Evolutionary conservation across 768 basidiomycete genomes (phyloP), one percentile per base, ranked within the genome.

Genomic region (Crepidotus variabilis): DNA sequence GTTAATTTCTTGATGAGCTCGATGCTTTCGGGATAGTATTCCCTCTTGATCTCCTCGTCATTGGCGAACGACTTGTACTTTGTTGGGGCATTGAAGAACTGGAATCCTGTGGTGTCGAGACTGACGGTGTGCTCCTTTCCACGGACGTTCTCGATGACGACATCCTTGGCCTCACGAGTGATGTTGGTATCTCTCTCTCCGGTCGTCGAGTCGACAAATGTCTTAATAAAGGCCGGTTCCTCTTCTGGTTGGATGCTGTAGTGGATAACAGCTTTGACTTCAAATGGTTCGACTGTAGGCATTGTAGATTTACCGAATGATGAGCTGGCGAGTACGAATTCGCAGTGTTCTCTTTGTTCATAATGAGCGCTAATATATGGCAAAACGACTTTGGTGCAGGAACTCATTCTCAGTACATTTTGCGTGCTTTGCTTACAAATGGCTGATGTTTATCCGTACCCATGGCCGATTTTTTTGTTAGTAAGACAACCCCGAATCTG

Each of bases 1-100:
- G 85, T 85, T 9, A 81, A 54, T 56, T 79, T 66, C 72, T 87
- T 86, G 47, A 87, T 66, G 47, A 86, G 71, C 63, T 80, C 79
- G n/a, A 76, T 71, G 61, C 80, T 80, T 68, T 88, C 86, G 0
- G 78, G 76, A 61, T 86, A 87, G 64, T 88, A 88, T 51, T 80
- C 80, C 47, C 60, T 61, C 61, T 73, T 60, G 33, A 88, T 77
- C n/a, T 78, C 78, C 9, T 74, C 77, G 43, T 85, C 81, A 57
- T 79, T 71, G 0, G 57, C 57, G 67, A 87, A 87, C 0, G 72
- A 57, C 6, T 69, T 78, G 61, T 80, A 76, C 58, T 78, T 74
- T 0, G 82, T 67, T 0, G 80, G 64, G 24, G 64, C 63, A 13
- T 60, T 46, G 59, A 64, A 71, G 59, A 70, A 82, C 61, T 79